Conservation (phyloP, 306 rosid species). For the Prosopis cineraria region DNA sequence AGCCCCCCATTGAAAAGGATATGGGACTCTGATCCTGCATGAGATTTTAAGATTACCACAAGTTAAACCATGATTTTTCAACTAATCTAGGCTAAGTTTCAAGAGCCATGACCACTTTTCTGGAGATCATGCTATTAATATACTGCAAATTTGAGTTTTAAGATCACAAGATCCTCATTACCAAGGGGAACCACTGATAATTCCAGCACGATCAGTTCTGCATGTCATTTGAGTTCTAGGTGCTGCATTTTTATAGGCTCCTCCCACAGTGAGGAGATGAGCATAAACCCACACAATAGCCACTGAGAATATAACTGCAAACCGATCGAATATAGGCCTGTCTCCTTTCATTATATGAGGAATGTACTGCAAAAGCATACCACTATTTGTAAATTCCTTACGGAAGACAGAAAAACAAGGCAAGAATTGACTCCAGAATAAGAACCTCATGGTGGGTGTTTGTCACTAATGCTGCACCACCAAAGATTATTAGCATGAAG, state of each 20-base stretch:
- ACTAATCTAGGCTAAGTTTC: conserved; percentile 10
- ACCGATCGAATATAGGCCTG: conserved; percentile 60
- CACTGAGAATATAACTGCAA: conserved; percentile 85
- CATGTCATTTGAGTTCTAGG: conserved; percentile 66
- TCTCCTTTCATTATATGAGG: conserved; percentile 72
- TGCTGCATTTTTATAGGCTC: conserved; percentile 74
- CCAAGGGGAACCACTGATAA: conserved; percentile 87
- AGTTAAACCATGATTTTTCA: conserved; percentile 1
- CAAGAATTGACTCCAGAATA: background rate
- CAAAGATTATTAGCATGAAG: conserved; percentile 8
- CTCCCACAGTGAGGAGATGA: conserved; percentile 82
- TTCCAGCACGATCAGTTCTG: conserved; percentile 93
- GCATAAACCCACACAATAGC: conserved; percentile 88
- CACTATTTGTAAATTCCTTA: conserved; percentile 4
- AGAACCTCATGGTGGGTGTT: background rate
- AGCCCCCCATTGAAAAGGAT: conserved; percentile 99
- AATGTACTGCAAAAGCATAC: conserved; percentile 63
- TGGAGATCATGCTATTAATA: background rate
- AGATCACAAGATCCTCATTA: conserved; percentile 37
- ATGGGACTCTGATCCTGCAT: conserved; percentile 89
- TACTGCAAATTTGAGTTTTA: background rate
- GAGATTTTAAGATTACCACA: background rate
- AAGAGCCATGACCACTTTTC: conserved; percentile 5
- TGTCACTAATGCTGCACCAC: background rate
- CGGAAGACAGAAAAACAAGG: background rate